Percentiles rank a stretch among this genome's conserved stretches.
phyloP scores from a whole-genome alignment of 257 asterid genomes.

The Salvia hispanica region DNA sequence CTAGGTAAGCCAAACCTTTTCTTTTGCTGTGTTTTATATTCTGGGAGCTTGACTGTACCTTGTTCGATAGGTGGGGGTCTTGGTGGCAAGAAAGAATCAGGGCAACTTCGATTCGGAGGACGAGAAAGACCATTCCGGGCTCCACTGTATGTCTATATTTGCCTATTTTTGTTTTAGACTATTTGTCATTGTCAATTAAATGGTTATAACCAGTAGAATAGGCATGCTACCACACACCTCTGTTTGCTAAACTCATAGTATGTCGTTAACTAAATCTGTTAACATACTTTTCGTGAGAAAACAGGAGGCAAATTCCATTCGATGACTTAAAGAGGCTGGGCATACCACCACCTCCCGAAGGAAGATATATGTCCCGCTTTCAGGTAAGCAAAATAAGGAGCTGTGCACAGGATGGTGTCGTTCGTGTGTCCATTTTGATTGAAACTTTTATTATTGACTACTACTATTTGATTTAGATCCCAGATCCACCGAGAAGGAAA shows the following conservation, averaged over 20 bases:
- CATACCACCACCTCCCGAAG: slow-evolving; percentile 88
- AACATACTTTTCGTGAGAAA: slow-evolving; percentile 13
- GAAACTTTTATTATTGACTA: neutral
- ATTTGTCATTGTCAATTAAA: neutral
- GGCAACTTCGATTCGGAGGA: slow-evolving; percentile 98
- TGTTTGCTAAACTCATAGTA: neutral
- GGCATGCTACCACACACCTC: neutral
- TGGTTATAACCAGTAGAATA: neutral
- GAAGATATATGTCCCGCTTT: slow-evolving; percentile 80
- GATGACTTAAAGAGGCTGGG: slow-evolving; percentile 91
- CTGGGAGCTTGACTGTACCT: slow-evolving; percentile 18
- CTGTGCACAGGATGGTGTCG: neutral
- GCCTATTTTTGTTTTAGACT: neutral
- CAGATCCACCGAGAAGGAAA: slow-evolving; percentile 80
- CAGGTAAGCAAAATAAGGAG: slow-evolving; percentile 44
- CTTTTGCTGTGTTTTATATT: slow-evolving; percentile 17
- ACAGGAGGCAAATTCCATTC: slow-evolving; percentile 73
- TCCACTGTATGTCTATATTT: slow-evolving; percentile 55
- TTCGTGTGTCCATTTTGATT: neutral
- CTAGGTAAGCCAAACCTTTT: slow-evolving; percentile 52
- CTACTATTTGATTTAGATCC: slow-evolving; percentile 47
- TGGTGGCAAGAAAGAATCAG: slow-evolving; percentile 97
- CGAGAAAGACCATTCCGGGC: slow-evolving; percentile 93
- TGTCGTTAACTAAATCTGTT: neutral
- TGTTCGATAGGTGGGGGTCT: slow-evolving; percentile 83